Conservation (phyloP, 148 eudicot genomes). For the Vaccinium darrowii region DNA sequence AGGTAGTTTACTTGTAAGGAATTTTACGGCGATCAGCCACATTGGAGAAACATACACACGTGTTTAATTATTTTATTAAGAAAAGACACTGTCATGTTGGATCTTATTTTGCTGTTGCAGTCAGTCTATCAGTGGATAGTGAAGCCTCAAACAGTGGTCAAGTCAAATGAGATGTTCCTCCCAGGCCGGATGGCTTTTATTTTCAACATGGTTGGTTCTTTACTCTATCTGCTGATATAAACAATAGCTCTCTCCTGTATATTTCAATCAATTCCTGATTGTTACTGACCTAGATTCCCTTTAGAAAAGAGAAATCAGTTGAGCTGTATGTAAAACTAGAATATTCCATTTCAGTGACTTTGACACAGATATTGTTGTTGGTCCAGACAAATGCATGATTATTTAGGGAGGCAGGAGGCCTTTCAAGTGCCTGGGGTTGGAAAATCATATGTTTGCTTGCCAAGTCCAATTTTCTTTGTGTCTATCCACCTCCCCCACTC, state of each 20-base stretch:
- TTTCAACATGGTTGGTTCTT: slow-evolving; percentile 71
- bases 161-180: slow-evolving; percentile 95
- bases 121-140: slow-evolving; percentile 87
- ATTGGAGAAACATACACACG: not conserved
- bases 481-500: not conserved
- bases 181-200: slow-evolving; percentile 96
- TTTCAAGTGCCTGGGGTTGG: not conserved
- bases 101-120: slow-evolving; percentile 38
- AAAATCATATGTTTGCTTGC: not conserved
- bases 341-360: not conserved
- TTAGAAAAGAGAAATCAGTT: slow-evolving; percentile 9
- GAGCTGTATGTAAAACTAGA: not conserved
- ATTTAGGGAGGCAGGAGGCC: not conserved
- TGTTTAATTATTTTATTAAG: not conserved
- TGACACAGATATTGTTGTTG: not conserved
- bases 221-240: not conserved
- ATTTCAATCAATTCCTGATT: not conserved
- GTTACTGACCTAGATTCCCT: not conserved
- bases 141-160: slow-evolving; percentile 77
- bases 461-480: not conserved
- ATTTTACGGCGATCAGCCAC: not conserved
- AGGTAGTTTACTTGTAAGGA: slow-evolving; percentile 40
- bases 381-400: not conserved
- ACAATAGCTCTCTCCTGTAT: not conserved
- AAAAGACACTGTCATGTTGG: not conserved